Conservation (phyloP, 1,139 yeast genomes). For the Pichia terricola region DNA sequence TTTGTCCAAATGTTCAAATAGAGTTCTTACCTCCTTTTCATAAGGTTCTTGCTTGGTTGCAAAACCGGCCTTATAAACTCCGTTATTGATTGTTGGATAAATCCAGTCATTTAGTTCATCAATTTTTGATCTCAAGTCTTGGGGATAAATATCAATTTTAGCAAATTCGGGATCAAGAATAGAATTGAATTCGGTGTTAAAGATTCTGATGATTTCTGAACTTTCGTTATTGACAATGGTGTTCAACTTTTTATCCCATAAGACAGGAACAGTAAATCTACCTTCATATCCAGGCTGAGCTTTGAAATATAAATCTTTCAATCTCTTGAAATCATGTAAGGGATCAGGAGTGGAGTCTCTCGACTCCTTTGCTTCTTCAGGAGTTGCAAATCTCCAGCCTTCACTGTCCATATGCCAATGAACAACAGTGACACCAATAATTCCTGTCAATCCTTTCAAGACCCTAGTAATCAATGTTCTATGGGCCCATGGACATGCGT, state of each 20-base stretch:
- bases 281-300: constrained; percentile 71
- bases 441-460: constrained; percentile 65
- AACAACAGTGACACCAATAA: constrained; percentile 67
- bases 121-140: constrained; percentile 40
- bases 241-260: constrained; percentile 77
- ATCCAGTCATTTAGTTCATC: constrained; percentile 81
- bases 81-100: constrained; percentile 80
- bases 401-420: constrained; percentile 79
- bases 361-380: constrained; percentile 24
- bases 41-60: constrained; percentile 80
- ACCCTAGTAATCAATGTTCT: constrained; percentile 67
- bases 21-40: constrained; percentile 54
- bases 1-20: constrained; percentile 66
- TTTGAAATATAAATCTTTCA: constrained; percentile 65
- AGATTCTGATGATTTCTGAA: constrained; percentile 76
- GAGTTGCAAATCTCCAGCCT: constrained; percentile 73
- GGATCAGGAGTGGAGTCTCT: constrained; percentile 59
- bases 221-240: constrained; percentile 90
- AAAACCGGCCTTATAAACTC: constrained; percentile 91
- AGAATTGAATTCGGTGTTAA: constrained; percentile 62
- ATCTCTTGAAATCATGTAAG: constrained; percentile 47
- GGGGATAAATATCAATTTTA: constrained; percentile 57
- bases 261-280: constrained; percentile 82
- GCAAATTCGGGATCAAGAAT: constrained; percentile 37
- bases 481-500: constrained; percentile 96